Base-by-base conservation (phyloP, 2,329 filamentous ascomycete species). In the Neoascochyta sp. region DNA sequence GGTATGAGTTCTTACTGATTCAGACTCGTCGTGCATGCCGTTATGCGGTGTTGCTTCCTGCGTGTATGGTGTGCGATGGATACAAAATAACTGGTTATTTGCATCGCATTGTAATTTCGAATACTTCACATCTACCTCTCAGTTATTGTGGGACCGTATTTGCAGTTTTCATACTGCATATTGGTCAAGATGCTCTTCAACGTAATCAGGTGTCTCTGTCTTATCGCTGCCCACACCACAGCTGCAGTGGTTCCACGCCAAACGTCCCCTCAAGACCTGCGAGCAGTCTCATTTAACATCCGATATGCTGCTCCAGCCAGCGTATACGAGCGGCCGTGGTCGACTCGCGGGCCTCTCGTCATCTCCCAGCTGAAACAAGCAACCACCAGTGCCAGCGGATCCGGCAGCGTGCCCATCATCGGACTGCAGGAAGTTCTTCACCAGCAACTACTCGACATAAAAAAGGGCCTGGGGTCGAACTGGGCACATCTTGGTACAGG, bases 361-460 rank as follows among this genome's bases (percentile, higher is more conserved):
- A 19, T 25, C 13, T 3, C 12, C 64, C 71, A 47, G 66, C 68
- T 14, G 69, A 77, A 51, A 62, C 83, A 4, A 57, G 63, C 26
- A 74, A 75, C 52, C 62, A 73, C 41, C 70, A 73, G 0, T 56
- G 67, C 4, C 64, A 68, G 31, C 10, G 10, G 68, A 69, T 15
- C 59, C 66, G 4, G 64, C 67, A 31, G 44, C 68, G 7, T 76
- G 21, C 45, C n/a, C 60, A 58, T 86, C 43, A 64, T 86, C 32
- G 82, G 80, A 31, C 67, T 86, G 12, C 82, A 86, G 54, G 81
- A 86, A 63, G 78, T 75, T 9, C 69, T 84, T 5, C 62, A 77
- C 50, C 50, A 56, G 3, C 82, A 86, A 50, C 62, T 86, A 5
- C 28, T 63, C 9, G 78, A 83, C 43, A 69, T 86, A 26, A 64